Base-by-base conservation (phyloP, 2,329 filamentous ascomycete genomes). In the Talaromyces sp. region DNA sequence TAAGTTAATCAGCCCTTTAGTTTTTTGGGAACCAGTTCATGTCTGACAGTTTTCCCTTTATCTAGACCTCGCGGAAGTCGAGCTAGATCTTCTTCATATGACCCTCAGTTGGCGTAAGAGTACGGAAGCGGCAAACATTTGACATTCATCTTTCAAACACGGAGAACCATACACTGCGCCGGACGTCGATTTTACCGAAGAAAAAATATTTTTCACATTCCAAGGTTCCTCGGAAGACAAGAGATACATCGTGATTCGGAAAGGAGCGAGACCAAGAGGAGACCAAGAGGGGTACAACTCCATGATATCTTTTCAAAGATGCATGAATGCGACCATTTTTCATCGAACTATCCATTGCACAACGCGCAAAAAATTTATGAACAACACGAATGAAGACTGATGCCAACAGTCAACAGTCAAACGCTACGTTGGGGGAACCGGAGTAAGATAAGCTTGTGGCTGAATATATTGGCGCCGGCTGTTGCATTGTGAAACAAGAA, bases 1-100 rank as follows among this genome's bases (percentile, higher is more conserved):
- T 94, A 81, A 87, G 89, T 89, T 8, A 34, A 38, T 49, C 22
- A 6, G 6, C 27, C 22, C 29, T 31, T 25, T 59, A 25, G 0
- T 31, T 10, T n/a, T 11, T 29, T 11, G 22, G 10, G 36, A 17
- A 34, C 17, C 19, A 4, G 5, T 3, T 25, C 29, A 56, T 25
- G 29, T 1, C 53, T 56, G 53, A 56, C 31, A 25, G 10, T 19
- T 25, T 36, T 22, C 5, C n/a, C 6, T 25, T 34, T 36, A 10
- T 49, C 5, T 61, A 77, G 75, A 31, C 77, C 76, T 56, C 76
- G 77, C 56, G 76, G 76, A 19, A 65, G 49, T 54, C 58, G 63
- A 45, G 63, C 58, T 11, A 58, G 67, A 45, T 61, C 51, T n/a
- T 56, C 70, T 47, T 54, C 66, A 47, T 67, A 67, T 15, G 64